Conservation (phyloP, 2,329 filamentous ascomycete genomes). For the Botryotinia narcissicola region DNA sequence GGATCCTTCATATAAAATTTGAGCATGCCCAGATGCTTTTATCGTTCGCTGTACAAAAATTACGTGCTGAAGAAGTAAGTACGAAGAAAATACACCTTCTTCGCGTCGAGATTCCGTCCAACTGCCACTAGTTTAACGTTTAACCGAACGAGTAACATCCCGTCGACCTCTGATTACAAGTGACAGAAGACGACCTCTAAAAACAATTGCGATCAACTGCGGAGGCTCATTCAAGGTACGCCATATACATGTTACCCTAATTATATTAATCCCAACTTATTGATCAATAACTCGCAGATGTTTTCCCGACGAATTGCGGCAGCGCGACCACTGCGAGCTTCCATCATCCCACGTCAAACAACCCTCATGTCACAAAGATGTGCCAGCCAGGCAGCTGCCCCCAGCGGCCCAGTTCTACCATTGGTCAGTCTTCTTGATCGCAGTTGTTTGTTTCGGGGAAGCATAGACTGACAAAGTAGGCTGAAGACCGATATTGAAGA, state of each 20-base stretch:
- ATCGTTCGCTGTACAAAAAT: conserved; percentile 34
- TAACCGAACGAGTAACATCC: conserved; percentile 25
- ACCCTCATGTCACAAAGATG: conserved; percentile 55
- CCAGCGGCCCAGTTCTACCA: conserved; percentile 28
- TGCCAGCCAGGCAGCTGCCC: conserved; percentile 25
- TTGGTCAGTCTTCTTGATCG: conserved; percentile 31
- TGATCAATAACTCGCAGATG: conserved; percentile 48
- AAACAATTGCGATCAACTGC: conserved; percentile 1
- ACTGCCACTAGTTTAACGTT: conserved; percentile 29
- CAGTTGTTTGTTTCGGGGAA: neutral
- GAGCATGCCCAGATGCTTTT: conserved; percentile 53
- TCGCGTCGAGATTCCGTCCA: conserved; percentile 18
- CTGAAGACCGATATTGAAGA: conserved; percentile 56
- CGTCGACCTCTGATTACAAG: conserved; percentile 14
- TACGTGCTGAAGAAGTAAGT: conserved; percentile 17
- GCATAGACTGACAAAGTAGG: conserved; percentile 27
- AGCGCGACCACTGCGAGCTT: conserved; percentile 48
- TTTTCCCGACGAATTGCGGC: conserved; percentile 58
- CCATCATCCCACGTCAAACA: conserved; percentile 48
- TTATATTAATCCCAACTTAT: neutral
- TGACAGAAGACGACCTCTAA: neutral
- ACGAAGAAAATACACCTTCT: conserved; percentile 17
- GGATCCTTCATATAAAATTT: conserved; percentile 50
- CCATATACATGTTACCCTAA: neutral
- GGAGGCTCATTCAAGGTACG: conserved; percentile 19